Evolutionary conservation across 345 rosid genomes (phyloP), one percentile per base, ranked within the genome.

Genomic region (Toxicodendron radicans): DNA sequence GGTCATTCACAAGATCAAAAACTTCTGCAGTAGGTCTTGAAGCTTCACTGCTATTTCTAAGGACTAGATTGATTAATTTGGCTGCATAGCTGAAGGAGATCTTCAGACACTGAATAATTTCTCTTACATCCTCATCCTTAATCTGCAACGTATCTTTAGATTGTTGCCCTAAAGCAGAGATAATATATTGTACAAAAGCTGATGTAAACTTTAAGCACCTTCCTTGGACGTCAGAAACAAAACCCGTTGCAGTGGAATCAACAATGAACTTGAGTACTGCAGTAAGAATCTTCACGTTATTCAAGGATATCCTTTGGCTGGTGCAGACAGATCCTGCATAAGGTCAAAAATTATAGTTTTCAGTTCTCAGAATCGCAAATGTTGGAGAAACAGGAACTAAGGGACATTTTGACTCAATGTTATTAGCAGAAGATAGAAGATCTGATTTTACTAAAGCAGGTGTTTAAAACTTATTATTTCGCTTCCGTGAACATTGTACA

Each of bases 11-110:
- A 59, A 95, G 87, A 66, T 83, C 75, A 58, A 90, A 89, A 30
- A 81, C 79, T 85, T 90, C 97, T 68, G 76, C 58, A 33, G 73
- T 71, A 69, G 89, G 86, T 62, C 62, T 67, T 73, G 87, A 83
- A 81, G 72, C 75, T 85, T 85, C 82, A 23, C 71, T 83, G 48
- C 87, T 65, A 20, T 79, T 83, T 72, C 49, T 71, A 69, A 91
- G 93, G 68, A 81, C 76, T 56, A 88, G 78, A 80, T 85, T 90
- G 73, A 95, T 83, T 23, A 91, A 80, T 83, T 93, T 95, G 71
- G 87, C 85, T 11, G 88, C 89, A 61, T 91, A 95, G 71, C 90
- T 90, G 76, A 77, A 84, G 58, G 92, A 88, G 88, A 93, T 91
- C 87, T 88, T 91, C 73, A 89, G 66, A 63, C 93, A 90, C 8